phyloP scores from a whole-genome alignment of 805 yeast genomes.

The Starmerella tilneyi region DNA sequence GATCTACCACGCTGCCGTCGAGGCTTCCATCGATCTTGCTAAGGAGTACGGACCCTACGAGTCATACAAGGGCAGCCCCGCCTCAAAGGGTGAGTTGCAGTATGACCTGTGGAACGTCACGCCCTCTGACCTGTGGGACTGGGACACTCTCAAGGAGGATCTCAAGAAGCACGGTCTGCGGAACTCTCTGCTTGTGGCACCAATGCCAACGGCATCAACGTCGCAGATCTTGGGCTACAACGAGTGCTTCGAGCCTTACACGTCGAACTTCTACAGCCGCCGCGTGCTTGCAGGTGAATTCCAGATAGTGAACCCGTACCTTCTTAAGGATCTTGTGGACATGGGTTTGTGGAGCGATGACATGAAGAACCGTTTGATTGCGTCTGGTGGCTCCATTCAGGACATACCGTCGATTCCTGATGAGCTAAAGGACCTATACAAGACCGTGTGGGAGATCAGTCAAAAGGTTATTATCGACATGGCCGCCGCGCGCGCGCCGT shows the following conservation, averaged over 20 bases:
- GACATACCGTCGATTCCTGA: constrained; percentile 61
- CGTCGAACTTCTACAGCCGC: constrained; percentile 84
- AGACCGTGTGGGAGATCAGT: constrained; percentile 93
- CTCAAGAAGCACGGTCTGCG: constrained; percentile 60
- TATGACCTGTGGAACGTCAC: constrained; percentile 76
- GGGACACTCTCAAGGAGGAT: constrained; percentile 59
- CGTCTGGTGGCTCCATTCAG: constrained; percentile 79
- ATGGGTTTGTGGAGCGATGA: constrained; percentile 74
- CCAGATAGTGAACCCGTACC: constrained; percentile 81
- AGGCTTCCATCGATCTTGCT: constrained; percentile 78
- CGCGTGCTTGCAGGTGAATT: constrained; percentile 89
- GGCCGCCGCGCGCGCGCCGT: constrained; percentile 71
- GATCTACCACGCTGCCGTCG: constrained; percentile 86
- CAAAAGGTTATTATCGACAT: constrained; percentile 76
- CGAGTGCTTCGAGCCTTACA: constrained; percentile 93
- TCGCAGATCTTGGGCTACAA: constrained; percentile 89
- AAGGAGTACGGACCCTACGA: constrained; percentile 56
- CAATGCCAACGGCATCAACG: constrained; percentile 98
- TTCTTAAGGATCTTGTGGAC: constrained; percentile 69
- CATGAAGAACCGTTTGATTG: constrained; percentile 66
- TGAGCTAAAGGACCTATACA: constrained; percentile 66
- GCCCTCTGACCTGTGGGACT: constrained; percentile 78
- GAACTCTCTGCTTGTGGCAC: constrained; percentile 66
- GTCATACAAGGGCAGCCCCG: constrained; percentile 75
- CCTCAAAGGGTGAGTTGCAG: constrained; percentile 74